phyloP scores from a whole-genome alignment of 352 stramenopile species.

The Elongisporangium undulatum region DNA sequence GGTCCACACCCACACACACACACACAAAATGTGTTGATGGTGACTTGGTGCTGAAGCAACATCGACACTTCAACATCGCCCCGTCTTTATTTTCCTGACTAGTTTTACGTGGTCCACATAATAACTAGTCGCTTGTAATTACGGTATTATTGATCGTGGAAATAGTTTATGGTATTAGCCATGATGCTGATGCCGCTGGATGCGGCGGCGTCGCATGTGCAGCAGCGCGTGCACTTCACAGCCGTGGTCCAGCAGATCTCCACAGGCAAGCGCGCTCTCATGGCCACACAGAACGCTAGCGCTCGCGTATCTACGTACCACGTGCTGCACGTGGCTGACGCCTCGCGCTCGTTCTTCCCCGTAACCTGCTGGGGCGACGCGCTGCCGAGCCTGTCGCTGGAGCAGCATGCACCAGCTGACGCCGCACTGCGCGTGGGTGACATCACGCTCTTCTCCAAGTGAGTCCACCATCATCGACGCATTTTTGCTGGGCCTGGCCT shows the following conservation, averaged over 20 bases:
- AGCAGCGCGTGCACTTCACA: slow-evolving; percentile 32
- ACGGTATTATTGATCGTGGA: not conserved
- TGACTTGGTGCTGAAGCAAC: too few relatives aligned
- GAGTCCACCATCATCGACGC: not conserved
- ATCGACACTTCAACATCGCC: not conserved
- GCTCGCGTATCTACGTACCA: slow-evolving; percentile 32
- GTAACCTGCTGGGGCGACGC: slow-evolving; percentile 46
- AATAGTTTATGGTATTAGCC: slow-evolving; percentile 1
- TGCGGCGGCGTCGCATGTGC: slow-evolving; percentile 15
- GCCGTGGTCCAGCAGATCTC: slow-evolving; percentile 48
- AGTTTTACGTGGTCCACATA: not conserved
- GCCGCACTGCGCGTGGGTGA: slow-evolving; percentile 35
- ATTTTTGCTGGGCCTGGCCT: not conserved
- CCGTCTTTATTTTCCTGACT: not conserved
- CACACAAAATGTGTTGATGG: too few relatives aligned
- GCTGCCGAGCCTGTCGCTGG: slow-evolving; percentile 28
- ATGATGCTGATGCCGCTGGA: slow-evolving; percentile 3
- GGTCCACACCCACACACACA: too few relatives aligned
- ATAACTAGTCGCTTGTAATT: too few relatives aligned
- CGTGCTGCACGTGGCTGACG: slow-evolving; percentile 43
- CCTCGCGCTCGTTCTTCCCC: slow-evolving; percentile 45
- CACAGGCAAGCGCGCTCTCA: slow-evolving; percentile 19
- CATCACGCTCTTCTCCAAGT: slow-evolving; percentile 52
- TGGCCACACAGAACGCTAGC: slow-evolving; percentile 9
- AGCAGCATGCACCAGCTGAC: slow-evolving; percentile 27